phyloP scores from a whole-genome alignment of 805 yeast genomes.

The Suhomyces emberorum region DNA sequence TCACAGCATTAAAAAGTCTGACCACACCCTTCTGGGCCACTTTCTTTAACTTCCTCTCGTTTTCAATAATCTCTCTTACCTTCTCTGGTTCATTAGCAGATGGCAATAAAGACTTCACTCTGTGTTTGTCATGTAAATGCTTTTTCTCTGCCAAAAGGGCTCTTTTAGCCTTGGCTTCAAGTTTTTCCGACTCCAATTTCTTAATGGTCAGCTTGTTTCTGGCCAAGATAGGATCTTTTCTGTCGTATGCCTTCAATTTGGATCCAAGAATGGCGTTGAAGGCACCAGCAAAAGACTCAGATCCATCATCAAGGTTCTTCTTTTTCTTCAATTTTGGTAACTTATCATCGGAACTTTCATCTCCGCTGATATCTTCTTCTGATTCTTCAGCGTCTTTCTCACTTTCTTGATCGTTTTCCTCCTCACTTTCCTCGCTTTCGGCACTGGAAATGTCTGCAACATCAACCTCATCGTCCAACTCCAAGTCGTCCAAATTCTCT shows the following conservation, averaged over 20 bases:
- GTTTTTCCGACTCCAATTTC: constrained; percentile 73
- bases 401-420: constrained; percentile 3
- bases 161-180: constrained; percentile 80
- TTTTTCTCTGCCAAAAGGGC: constrained; percentile 70
- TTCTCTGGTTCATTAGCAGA: constrained; percentile 52
- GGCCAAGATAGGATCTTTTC: constrained; percentile 87
- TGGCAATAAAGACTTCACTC: constrained; percentile 69
- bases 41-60: constrained; percentile 68
- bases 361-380: constrained; percentile 22
- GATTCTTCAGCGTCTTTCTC: constrained; percentile 7
- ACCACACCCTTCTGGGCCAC: constrained; percentile 88
- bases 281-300: constrained; percentile 75
- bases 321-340: constrained; percentile 53
- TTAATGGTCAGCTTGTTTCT: constrained; percentile 69
- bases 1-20: constrained; percentile 76
- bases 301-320: constrained; percentile 63
- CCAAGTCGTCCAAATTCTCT: constrained; percentile 14
- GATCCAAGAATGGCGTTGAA: constrained; percentile 82
- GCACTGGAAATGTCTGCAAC: constrained; percentile 4
- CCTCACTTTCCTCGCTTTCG: constrained; percentile 7
- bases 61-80: constrained; percentile 56
- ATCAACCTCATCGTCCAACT: constrained; percentile 15
- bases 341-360: constrained; percentile 20
- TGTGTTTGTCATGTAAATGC: constrained; percentile 58
- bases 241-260: constrained; percentile 80